Conservation (phyloP, 2,329 filamentous ascomycete genomes). For the Apiospora saccharicola region DNA sequence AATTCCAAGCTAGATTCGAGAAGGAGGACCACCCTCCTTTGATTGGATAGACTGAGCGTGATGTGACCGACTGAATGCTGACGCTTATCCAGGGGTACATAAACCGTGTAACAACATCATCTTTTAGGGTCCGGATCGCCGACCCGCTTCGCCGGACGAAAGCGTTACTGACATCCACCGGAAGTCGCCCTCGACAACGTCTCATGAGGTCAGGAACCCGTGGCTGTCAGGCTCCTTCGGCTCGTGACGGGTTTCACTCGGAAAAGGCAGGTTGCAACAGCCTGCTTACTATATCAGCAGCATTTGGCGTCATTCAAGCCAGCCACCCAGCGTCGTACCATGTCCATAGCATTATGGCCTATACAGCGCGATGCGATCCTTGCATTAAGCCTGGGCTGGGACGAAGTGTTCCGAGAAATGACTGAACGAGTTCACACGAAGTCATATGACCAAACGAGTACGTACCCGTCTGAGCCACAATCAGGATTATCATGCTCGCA, state of each 20-base stretch:
- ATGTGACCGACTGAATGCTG: not conserved
- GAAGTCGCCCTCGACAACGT: too few species aligned
- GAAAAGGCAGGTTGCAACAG: not conserved
- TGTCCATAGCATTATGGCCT: not conserved
- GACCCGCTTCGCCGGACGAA: not conserved
- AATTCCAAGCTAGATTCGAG: not conserved
- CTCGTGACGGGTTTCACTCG: not conserved
- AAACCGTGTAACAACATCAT: not conserved
- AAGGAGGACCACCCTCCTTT: not conserved
- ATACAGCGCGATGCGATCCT: not conserved
- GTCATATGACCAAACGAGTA: too few species aligned
- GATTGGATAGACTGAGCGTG: not conserved
- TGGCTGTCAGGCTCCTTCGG: not conserved
- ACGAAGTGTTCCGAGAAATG: not conserved
- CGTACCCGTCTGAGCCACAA: too few species aligned
- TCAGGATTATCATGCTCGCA: too few species aligned
- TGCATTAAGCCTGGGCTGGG: not conserved
- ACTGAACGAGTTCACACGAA: not conserved
- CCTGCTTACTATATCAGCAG: not conserved
- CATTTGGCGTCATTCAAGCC: not conserved
- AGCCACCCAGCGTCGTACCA: not conserved
- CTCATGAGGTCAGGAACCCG: not conserved
- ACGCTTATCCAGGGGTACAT: not conserved
- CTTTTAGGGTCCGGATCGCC: not conserved
- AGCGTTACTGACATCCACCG: not conserved